Evolutionary conservation across 1,284 basidiomycete genomes (phyloP).

Genomic region (Moesziomyces parantarcticus): DNA sequence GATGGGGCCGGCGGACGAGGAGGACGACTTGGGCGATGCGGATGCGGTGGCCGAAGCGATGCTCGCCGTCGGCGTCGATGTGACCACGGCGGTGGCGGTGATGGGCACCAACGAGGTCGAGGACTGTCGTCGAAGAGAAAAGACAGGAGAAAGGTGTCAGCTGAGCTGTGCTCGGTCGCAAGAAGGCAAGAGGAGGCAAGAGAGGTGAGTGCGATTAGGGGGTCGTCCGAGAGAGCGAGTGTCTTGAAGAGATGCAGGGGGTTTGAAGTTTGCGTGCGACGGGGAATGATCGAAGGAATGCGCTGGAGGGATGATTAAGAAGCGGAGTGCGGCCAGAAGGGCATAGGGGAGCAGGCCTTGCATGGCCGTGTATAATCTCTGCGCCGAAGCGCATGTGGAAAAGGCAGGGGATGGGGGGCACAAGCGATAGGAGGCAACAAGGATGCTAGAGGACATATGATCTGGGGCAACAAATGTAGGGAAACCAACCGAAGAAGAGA

Average conservation of each 20-base stretch:
- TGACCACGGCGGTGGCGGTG: constrained; percentile 48
- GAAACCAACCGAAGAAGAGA: constrained; percentile 32
- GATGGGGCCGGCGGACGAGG: constrained; percentile 60
- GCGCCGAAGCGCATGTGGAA: constrained; percentile 21
- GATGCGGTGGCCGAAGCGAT: constrained; percentile 22
- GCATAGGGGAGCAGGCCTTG: constrained; percentile 1
- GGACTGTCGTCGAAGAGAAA: constrained; percentile 12
- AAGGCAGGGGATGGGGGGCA: not conserved
- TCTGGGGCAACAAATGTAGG: constrained; percentile 12
- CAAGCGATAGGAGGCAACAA: constrained; percentile 35
- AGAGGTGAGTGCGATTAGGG: constrained; percentile 31
- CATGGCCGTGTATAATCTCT: constrained; percentile 15
- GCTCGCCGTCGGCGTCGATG: constrained; percentile 31
- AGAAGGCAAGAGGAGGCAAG: constrained; percentile 10
- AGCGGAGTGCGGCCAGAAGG: not conserved
- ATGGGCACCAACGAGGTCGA: constrained; percentile 22
- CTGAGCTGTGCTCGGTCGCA: not conserved
- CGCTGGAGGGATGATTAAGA: too few species aligned
- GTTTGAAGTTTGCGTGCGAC: not conserved
- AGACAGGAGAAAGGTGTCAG: constrained; percentile 6
- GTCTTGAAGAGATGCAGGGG: constrained; percentile 8
- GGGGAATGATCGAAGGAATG: not conserved
- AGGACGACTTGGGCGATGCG: constrained; percentile 29
- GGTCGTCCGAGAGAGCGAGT: constrained; percentile 1
- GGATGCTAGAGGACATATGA: constrained; percentile 14